These are phyloP conservation scores for Fraxinus anomala DNA, from an alignment of 257 asterid genomes.

Conservation along the genomic window DNA sequence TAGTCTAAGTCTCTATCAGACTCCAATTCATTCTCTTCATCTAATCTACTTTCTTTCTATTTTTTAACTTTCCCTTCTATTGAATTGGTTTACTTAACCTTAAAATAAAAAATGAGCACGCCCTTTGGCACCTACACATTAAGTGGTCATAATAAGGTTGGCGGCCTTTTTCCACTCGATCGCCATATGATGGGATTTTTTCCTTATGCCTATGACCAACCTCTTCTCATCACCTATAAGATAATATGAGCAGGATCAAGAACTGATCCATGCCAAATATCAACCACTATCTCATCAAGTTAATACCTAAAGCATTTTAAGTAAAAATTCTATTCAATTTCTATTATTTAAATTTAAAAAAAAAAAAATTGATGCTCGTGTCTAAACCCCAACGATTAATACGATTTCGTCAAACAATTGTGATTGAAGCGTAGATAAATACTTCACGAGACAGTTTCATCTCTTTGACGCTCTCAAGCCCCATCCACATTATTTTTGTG, in stretches of 20 bases:
- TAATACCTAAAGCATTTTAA: background rate
- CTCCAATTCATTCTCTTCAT: no score
- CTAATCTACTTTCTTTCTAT: no score
- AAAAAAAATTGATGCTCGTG: background rate
- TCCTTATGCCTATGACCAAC: no score
- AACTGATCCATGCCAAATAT: slow-evolving; percentile 11
- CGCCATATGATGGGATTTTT: no score
- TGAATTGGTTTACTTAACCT: no score
- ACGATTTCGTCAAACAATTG: background rate
- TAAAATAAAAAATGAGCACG: no score
- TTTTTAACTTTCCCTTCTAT: no score
- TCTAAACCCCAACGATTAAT: background rate
- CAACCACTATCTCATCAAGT: background rate
- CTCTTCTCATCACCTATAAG: slow-evolving; percentile 36
- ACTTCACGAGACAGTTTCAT: background rate
- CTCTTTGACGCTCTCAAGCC: background rate
- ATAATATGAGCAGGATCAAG: slow-evolving; percentile 24
- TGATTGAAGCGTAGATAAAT: background rate
- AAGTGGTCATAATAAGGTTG: no score
- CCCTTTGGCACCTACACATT: no score
- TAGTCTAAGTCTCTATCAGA: no score
- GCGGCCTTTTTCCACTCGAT: no score
- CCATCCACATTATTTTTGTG: background rate
- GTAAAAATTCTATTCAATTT: background rate
- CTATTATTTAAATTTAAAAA: background rate